phyloP scores from a whole-genome alignment of 768 basidiomycete species.

The Mycena leptocephala region DNA sequence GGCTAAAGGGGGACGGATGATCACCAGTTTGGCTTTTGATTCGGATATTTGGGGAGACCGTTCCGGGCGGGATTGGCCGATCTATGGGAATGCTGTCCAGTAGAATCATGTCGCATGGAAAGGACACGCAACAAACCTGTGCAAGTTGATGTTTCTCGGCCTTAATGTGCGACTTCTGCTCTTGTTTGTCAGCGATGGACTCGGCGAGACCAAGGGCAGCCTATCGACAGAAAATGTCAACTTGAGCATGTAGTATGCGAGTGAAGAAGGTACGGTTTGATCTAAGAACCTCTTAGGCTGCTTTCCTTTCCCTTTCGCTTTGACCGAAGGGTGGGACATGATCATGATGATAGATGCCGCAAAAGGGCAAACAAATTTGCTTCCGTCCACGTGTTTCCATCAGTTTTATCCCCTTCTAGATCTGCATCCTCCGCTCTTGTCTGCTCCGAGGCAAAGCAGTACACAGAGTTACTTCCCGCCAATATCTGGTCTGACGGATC shows the following conservation, averaged over 20 bases:
- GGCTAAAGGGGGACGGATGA: conserved; percentile 34
- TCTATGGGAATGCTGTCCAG: conserved; percentile 35
- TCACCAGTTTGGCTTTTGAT: conserved; percentile 58
- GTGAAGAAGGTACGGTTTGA: conserved; percentile 43
- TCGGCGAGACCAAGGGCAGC: conserved; percentile 65
- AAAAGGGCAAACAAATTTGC: not conserved
- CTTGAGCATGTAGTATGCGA: not conserved
- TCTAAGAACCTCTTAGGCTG: conserved; percentile 55
- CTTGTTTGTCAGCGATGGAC: conserved; percentile 62
- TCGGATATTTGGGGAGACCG: conserved; percentile 44
- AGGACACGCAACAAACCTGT: conserved; percentile 50
- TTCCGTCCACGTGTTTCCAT: conserved; percentile 5
- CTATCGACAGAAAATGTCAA: conserved; percentile 46
- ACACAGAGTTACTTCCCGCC: conserved; percentile 11
- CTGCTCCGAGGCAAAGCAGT: not conserved
- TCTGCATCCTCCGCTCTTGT: not conserved
- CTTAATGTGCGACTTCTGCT: conserved; percentile 60
- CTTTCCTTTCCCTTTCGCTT: conserved; percentile 43
- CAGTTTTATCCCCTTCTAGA: not conserved
- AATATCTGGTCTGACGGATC: conserved; percentile 14
- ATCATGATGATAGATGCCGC: not conserved
- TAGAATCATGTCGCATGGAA: conserved; percentile 33
- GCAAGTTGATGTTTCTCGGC: conserved; percentile 56
- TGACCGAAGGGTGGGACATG: conserved; percentile 15
- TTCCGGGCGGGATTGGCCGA: conserved; percentile 44